Conservation (phyloP, 371 early-diverging fungal genomes). For the Mucor plumbeus region DNA sequence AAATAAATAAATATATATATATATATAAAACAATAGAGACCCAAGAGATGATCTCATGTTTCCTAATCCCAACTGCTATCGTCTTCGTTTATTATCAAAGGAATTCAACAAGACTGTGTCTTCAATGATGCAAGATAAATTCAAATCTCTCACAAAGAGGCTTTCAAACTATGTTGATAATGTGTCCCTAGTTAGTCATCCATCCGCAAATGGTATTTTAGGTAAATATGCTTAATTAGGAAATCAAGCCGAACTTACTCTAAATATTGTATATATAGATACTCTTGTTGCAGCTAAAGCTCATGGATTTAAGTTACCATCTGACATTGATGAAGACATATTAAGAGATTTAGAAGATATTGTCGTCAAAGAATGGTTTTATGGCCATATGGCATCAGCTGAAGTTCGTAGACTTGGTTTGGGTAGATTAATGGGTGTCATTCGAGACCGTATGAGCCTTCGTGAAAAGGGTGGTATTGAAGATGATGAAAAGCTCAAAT, state of each 20-base stretch:
- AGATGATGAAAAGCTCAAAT: slow-evolving; percentile 50
- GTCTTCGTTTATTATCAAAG: slow-evolving; percentile 42
- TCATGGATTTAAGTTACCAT: slow-evolving; percentile 56
- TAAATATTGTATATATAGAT: slow-evolving; percentile 28
- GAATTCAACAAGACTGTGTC: slow-evolving; percentile 42
- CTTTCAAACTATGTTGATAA: slow-evolving; percentile 41
- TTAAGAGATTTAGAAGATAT: slow-evolving; percentile 40
- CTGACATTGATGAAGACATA: slow-evolving; percentile 47
- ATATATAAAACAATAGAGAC: slow-evolving; percentile 33
- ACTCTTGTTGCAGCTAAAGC: slow-evolving; percentile 51
- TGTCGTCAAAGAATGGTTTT: slow-evolving; percentile 54
- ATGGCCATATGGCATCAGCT: slow-evolving; percentile 34
- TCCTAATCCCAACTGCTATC: slow-evolving; percentile 50
- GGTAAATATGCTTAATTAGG: slow-evolving; percentile 29
- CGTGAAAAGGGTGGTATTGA: slow-evolving; percentile 33
- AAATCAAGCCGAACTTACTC: neutral
- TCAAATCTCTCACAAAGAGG: slow-evolving; percentile 30
- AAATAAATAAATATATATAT: too few species aligned
- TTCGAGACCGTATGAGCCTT: slow-evolving; percentile 53
- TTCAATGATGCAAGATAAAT: slow-evolving; percentile 36
- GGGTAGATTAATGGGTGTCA: slow-evolving; percentile 60
- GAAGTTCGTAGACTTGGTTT: slow-evolving; percentile 55
- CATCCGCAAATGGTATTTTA: slow-evolving; percentile 55
- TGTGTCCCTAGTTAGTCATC: slow-evolving; percentile 53
- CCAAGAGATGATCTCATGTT: slow-evolving; percentile 50